Conservation (phyloP, 345 rosid genomes). For the Lepidium sativum region DNA sequence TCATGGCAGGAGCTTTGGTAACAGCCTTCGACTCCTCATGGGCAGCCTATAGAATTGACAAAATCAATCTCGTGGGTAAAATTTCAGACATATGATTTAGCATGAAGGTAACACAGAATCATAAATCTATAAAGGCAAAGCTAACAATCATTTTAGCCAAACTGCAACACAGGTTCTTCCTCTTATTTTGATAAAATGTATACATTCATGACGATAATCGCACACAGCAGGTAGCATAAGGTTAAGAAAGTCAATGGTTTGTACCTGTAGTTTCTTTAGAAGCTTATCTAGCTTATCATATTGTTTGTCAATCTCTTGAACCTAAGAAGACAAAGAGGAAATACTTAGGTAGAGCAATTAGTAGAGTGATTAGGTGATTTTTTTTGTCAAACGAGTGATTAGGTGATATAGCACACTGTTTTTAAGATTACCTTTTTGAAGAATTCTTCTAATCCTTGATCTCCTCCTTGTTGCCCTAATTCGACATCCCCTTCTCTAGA, state of each 20-base stretch:
- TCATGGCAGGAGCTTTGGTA: conserved; percentile 93
- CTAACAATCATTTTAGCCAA: not conserved
- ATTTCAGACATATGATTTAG: not conserved
- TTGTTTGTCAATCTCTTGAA: conserved; percentile 85
- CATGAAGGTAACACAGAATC: not conserved
- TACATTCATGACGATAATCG: not conserved
- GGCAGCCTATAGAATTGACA: conserved; percentile 50
- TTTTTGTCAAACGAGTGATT: no score
- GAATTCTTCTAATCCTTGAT: conserved; percentile 73
- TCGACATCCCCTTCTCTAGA: conserved; percentile 61
- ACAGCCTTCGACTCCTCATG: conserved; percentile 92
- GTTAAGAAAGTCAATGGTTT: not conserved
- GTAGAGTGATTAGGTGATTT: not conserved
- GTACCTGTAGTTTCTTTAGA: conserved; percentile 86
- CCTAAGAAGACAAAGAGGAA: conserved; percentile 37
- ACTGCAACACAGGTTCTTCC: not conserved
- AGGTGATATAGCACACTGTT: not conserved
- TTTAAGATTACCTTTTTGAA: conserved; percentile 59
- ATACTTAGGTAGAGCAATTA: not conserved
- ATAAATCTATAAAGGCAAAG: not conserved
- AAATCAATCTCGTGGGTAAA: not conserved
- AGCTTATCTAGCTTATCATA: conserved; percentile 70
- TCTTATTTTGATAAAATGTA: not conserved
- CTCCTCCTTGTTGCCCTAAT: conserved; percentile 50
- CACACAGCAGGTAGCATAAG: not conserved